A percentile compares a stretch with the other conserved stretches of the same genome.
Evolutionary conservation across 768 basidiomycete species (phyloP).

Genomic region (Ramaria sp.): DNA sequence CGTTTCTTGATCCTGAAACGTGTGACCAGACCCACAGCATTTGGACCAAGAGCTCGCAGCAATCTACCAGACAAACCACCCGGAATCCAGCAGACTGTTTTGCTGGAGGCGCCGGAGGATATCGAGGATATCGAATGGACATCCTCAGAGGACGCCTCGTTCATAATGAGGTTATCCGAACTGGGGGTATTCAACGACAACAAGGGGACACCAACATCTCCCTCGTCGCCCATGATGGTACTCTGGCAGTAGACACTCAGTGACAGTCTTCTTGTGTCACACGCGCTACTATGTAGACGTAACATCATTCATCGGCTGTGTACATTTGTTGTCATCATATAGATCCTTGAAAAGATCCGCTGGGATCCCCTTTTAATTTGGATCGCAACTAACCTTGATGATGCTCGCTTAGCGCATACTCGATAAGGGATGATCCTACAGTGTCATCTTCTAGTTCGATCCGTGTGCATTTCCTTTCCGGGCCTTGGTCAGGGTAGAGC

Average conservation of each 20-base stretch:
- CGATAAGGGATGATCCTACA: no score
- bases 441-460: no score
- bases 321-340: no score
- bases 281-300: no score
- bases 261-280: no score
- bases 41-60: not conserved
- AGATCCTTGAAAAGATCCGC: no score
- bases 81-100: not conserved
- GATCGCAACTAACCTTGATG: no score
- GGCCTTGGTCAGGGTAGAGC: no score
- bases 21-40: not conserved
- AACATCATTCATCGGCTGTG: no score
- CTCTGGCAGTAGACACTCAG: not conserved
- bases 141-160: not conserved
- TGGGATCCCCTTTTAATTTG: no score
- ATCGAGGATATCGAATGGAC: not conserved
- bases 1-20: not conserved
- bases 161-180: not conserved
- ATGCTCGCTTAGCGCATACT: no score
- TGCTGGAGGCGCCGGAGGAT: not conserved
- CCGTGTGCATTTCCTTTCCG: no score
- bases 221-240: not conserved
- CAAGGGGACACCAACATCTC: not conserved
- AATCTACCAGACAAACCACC: not conserved
- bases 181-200: not conserved